These are phyloP conservation scores for Acanthamoeba triangularis DNA, from an alignment of 208 protist species.

Conservation along the genomic window DNA sequence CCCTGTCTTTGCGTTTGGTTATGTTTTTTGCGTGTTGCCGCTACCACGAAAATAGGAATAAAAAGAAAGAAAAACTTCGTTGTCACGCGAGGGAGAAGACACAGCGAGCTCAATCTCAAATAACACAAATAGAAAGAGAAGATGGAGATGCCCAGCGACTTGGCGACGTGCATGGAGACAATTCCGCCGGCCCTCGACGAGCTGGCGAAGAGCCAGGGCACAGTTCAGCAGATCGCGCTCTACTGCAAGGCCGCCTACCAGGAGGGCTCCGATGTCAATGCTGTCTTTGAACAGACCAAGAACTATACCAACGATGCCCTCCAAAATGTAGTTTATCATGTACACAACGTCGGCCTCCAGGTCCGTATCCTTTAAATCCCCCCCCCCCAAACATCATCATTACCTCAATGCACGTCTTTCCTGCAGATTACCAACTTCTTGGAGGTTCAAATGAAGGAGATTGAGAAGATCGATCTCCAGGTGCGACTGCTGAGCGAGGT, in stretches of 20 bases:
- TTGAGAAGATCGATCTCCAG: constrained; percentile 63
- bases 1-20: no score
- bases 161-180: constrained; percentile 23
- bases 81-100: no score
- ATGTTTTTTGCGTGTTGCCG: no score
- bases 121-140: not conserved
- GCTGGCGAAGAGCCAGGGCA: constrained; percentile 62
- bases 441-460: constrained; percentile 74
- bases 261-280: constrained; percentile 32
- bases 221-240: constrained; percentile 56
- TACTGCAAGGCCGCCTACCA: constrained; percentile 72
- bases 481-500: constrained; percentile 42
- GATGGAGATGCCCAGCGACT: constrained; percentile 48
- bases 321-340: constrained; percentile 76
- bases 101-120: not conserved
- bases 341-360: constrained; percentile 76
- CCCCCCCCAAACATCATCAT: not conserved
- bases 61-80: not conserved
- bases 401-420: not conserved
- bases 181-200: constrained; percentile 55
- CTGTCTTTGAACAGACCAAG: constrained; percentile 59
- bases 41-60: not conserved
- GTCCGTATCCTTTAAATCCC: not conserved
- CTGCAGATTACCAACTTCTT: constrained; percentile 66
- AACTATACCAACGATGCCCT: constrained; percentile 70